Base-by-base conservation (phyloP, 176 grass and related monocot species). In the Oryza brachyantha region DNA sequence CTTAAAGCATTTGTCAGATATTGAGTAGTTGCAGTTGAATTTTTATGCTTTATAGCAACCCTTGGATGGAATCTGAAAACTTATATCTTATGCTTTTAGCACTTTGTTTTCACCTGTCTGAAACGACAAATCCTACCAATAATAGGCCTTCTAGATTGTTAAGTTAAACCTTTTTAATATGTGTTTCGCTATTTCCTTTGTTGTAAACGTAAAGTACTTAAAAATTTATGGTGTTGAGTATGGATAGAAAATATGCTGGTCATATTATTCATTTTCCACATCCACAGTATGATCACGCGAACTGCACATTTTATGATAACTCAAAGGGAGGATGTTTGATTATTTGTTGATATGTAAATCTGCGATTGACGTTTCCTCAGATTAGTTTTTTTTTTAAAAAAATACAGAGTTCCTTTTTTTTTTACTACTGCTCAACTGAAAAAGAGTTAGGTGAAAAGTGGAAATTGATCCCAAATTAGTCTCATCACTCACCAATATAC, bases 11-110 rank as follows among this genome's bases (percentile, higher is more conserved):
- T 60, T 25, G 22, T 12, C 45, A 19, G 19, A n/a, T 31, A 61
- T n/a, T 66, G 65, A 81, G 37, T 25, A 66, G 37, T 54, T 61
- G 45, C 61, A 70, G 28, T 81, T 36, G 21, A 45, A 72, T 83
- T 83, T 78, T 5, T 37, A 70, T 58, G 58, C 43, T 84, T 41
- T 36, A 24, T 34, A 75, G 60, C 32, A 68, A 24, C 24, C 10
- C 0, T 57, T 45, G 2, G n/a, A 9, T 35, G 27, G 13, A 31
- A 40, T 77, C n/a, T 28, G 59, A 48, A 29, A 12, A 13, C 10
- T 24, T 22, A 3, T 11, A 5, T 48, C 37, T 14, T 17, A 17
- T 87, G 29, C 9, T 87, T 63, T 37, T 67, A 16, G 40, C 66
- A 22, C 16, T 61, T 83, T 29, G n/a, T 57, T 60, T 41, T 55